A percentile compares a stretch with the other conserved stretches of the same genome.
Conservation (phyloP, 2,329 filamentous ascomycete species). For the Botrytis galanthina region DNA sequence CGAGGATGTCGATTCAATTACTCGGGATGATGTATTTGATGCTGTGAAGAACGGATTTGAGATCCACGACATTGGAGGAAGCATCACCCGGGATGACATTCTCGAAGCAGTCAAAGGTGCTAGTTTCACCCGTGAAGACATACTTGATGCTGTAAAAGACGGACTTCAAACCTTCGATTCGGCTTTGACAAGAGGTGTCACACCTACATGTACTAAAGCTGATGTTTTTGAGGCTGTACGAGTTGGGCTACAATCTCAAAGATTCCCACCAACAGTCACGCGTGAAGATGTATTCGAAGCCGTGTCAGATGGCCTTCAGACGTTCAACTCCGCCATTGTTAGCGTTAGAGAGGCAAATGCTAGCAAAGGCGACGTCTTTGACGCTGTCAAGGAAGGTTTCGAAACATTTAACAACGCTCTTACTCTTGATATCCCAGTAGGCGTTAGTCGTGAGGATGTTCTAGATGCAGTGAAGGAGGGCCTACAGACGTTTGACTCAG, state of each 20-base stretch:
- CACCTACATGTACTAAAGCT: slow-evolving; percentile 65
- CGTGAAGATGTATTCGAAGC: slow-evolving; percentile 63
- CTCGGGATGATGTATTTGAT: slow-evolving; percentile 60
- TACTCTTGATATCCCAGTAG: slow-evolving; percentile 58
- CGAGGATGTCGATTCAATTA: slow-evolving; percentile 45
- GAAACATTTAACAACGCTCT: slow-evolving; percentile 55
- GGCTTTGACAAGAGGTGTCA: slow-evolving; percentile 27
- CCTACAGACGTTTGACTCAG: slow-evolving; percentile 62
- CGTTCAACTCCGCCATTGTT: slow-evolving; percentile 53
- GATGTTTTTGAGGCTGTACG: slow-evolving; percentile 86
- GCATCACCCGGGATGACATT: slow-evolving; percentile 62
- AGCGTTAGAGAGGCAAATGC: slow-evolving; percentile 59
- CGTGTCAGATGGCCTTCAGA: slow-evolving; percentile 58
- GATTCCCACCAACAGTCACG: slow-evolving; percentile 67
- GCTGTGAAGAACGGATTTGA: slow-evolving; percentile 62
- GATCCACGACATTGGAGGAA: slow-evolving; percentile 63
- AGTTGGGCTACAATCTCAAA: slow-evolving; percentile 63
- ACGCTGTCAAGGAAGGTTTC: slow-evolving; percentile 57
- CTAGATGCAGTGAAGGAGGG: slow-evolving; percentile 86
- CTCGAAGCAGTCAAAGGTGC: slow-evolving; percentile 62
- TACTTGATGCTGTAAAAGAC: slow-evolving; percentile 62
- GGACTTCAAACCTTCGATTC: slow-evolving; percentile 54
- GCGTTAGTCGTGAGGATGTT: slow-evolving; percentile 71
- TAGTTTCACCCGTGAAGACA: slow-evolving; percentile 59
- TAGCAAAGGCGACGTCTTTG: slow-evolving; percentile 54